Percentiles rank a stretch among this genome's conserved stretches.
These are phyloP conservation scores for Crithidia thermophila DNA, from an alignment of 208 protist genomes.

Conservation along the genomic window DNA sequence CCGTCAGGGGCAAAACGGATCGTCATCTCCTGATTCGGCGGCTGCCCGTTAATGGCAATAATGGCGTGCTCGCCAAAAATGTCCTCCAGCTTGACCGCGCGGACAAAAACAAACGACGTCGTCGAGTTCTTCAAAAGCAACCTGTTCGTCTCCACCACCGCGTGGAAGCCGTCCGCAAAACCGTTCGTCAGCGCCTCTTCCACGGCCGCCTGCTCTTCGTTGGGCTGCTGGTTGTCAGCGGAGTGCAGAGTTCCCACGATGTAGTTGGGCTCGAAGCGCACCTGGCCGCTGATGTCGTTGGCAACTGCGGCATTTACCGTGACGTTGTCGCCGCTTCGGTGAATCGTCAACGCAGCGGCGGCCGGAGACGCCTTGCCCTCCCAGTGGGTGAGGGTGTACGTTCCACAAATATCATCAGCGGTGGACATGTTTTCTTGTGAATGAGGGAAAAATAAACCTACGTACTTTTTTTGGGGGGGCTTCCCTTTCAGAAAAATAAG, in stretches of 20 bases:
- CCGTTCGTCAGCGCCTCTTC: conserved; percentile 50
- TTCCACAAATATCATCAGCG: conserved; percentile 54
- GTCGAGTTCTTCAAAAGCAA: conserved; percentile 62
- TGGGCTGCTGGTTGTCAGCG: conserved; percentile 41
- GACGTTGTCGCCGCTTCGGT: conserved; percentile 34
- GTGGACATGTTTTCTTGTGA: conserved; percentile 14
- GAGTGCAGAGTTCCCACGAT: conserved; percentile 46
- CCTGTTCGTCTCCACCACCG: conserved; percentile 30
- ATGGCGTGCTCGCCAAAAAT: conserved; percentile 68
- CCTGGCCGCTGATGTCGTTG: conserved; percentile 52
- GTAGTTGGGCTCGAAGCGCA: conserved; percentile 34
- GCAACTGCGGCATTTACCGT: conserved; percentile 39
- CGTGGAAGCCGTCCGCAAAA: conserved; percentile 55
- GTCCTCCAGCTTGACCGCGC: conserved; percentile 39
- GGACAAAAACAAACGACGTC: conserved; percentile 44
- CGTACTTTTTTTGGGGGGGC: neutral
- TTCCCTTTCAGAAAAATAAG: conserved; percentile 1
- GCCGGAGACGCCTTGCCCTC: conserved; percentile 35
- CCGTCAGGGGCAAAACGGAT: conserved; percentile 49
- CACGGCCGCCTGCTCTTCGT: conserved; percentile 46
- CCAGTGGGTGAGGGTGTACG: conserved; percentile 54
- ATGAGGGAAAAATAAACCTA: neutral
- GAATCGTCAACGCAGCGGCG: conserved; percentile 41
- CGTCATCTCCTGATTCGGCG: conserved; percentile 44
- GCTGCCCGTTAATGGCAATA: conserved; percentile 51